Conservation (phyloP, 139 green algal species). For the Protoeuglena noctilucae region DNA sequence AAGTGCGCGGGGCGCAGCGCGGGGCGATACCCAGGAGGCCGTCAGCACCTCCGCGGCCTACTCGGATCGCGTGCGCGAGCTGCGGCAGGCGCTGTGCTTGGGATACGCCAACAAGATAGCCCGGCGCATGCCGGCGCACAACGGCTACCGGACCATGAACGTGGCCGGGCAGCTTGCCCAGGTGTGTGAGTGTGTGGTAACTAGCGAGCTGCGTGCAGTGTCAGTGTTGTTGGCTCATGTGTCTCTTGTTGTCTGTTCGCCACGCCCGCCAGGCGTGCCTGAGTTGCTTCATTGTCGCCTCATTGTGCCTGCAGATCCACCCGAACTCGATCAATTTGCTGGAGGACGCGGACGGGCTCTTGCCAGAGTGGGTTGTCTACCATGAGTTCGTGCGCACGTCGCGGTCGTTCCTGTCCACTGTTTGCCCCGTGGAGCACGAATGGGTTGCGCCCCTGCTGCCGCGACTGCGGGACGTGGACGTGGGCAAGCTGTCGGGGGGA, state of each 20-base stretch:
- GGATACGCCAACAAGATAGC: conserved; percentile 77
- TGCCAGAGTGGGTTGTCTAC: conserved; percentile 86
- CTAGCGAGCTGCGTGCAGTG: too few relatives aligned
- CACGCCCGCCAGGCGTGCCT: too few relatives aligned
- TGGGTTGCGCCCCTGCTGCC: conserved; percentile 56
- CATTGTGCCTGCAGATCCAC: too few relatives aligned
- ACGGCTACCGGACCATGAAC: conserved; percentile 73
- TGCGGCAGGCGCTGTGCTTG: conserved; percentile 44
- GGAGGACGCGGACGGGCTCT: conserved; percentile 70
- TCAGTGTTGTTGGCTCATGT: too few relatives aligned
- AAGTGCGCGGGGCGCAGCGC: neutral
- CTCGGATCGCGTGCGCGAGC: neutral
- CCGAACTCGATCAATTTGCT: too few relatives aligned
- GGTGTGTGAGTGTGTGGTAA: too few relatives aligned
- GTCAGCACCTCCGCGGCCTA: too few relatives aligned
- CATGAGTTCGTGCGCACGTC: conserved; percentile 70
- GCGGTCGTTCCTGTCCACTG: conserved; percentile 51
- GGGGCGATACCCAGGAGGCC: conserved; percentile 2
- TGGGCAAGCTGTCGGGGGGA: conserved; percentile 46
- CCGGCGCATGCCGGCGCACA: conserved; percentile 59
- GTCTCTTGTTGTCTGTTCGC: too few relatives aligned
- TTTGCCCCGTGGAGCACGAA: conserved; percentile 47
- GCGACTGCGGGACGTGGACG: conserved; percentile 45
- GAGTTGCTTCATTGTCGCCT: too few relatives aligned
- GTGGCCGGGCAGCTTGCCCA: conserved; percentile 16